A percentile compares a stretch with the other conserved stretches of the same genome.
Evolutionary conservation across 768 basidiomycete genomes (phyloP).

Genomic region (Lactarius vividus): DNA sequence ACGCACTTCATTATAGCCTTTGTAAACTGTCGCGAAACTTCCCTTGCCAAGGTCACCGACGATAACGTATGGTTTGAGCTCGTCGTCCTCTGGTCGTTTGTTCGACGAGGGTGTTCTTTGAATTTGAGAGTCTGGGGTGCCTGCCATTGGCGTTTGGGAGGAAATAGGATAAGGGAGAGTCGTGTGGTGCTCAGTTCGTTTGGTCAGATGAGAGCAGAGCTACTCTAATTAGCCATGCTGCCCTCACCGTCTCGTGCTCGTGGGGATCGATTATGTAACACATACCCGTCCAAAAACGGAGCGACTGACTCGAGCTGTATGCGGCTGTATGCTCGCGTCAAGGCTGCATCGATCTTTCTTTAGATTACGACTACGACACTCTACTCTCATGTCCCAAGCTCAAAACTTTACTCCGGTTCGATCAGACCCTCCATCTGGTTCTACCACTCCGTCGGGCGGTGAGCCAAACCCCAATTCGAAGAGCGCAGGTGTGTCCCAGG

Average conservation of each 20-base stretch:
- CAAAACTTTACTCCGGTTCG: conserved; percentile 6
- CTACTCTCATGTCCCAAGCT: conserved; percentile 29
- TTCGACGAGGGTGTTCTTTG: conserved; percentile 14
- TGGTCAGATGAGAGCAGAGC: conserved; percentile 1
- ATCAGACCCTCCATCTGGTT: conserved; percentile 19
- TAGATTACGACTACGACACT: conserved; percentile 7
- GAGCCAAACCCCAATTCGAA: conserved; percentile 36
- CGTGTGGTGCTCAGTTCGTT: neutral
- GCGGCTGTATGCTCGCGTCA: conserved; percentile 14
- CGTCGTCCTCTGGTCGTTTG: conserved; percentile 54
- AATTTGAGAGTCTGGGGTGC: conserved; percentile 6
- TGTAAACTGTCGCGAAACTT: conserved; percentile 94
- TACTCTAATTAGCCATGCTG: neutral
- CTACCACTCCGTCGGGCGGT: conserved; percentile 7
- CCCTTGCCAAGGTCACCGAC: conserved; percentile 80
- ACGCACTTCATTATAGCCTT: conserved; percentile 85
- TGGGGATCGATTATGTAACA: neutral
- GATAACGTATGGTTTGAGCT: conserved; percentile 74
- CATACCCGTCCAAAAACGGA: neutral
- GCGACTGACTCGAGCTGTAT: neutral
- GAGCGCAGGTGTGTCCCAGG: conserved; percentile 38
- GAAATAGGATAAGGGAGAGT: neutral
- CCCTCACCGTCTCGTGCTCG: neutral
- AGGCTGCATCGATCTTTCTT: conserved; percentile 33
- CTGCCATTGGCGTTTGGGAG: conserved; percentile 10